These are phyloP conservation scores for Blastomyces gilchristii DNA, from an alignment of 2,329 filamentous ascomycete species.

Conservation along the genomic window DNA sequence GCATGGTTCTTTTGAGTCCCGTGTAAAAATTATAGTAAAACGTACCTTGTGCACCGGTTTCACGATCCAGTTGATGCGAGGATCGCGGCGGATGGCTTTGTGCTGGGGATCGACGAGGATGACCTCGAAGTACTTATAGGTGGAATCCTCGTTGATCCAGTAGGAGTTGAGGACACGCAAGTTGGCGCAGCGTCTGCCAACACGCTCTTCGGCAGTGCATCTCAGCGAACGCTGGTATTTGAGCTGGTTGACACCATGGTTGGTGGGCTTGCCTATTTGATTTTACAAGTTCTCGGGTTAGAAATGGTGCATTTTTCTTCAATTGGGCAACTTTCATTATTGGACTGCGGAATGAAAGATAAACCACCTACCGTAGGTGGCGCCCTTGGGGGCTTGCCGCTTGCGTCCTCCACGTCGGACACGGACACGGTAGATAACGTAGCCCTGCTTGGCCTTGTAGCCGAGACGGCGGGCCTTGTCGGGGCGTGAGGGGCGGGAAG, in stretches of 20 bases:
- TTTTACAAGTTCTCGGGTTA: not conserved
- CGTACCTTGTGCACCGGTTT: constrained; percentile 90
- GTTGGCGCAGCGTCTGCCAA: constrained; percentile 97
- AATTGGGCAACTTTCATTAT: not conserved
- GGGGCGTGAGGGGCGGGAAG: constrained; percentile 92
- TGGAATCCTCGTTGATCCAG: constrained; percentile 99
- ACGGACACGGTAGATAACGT: constrained; percentile 99
- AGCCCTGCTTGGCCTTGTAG: constrained; percentile 99
- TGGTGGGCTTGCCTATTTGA: constrained; percentile 90
- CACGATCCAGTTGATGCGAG: constrained; percentile 99
- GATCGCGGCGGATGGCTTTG: constrained; percentile 98
- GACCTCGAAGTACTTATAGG: constrained; percentile 99
- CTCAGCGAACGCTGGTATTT: constrained; percentile 99
- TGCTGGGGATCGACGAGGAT: constrained; percentile 99
- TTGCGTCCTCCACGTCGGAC: constrained; percentile 98
- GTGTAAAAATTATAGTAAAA: constrained; percentile 4
- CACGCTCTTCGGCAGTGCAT: constrained; percentile 98
- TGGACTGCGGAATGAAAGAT: constrained; percentile 24
- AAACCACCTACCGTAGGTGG: constrained; percentile 94
- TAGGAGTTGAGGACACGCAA: constrained; percentile 99
- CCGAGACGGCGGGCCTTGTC: constrained; percentile 99
- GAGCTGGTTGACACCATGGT: constrained; percentile 99
- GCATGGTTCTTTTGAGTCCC: not conserved
- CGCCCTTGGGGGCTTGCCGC: constrained; percentile 91
- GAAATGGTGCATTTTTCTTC: not conserved